Conservation (phyloP, 108 stramenopile species). For the Skeletonema menzelii region DNA sequence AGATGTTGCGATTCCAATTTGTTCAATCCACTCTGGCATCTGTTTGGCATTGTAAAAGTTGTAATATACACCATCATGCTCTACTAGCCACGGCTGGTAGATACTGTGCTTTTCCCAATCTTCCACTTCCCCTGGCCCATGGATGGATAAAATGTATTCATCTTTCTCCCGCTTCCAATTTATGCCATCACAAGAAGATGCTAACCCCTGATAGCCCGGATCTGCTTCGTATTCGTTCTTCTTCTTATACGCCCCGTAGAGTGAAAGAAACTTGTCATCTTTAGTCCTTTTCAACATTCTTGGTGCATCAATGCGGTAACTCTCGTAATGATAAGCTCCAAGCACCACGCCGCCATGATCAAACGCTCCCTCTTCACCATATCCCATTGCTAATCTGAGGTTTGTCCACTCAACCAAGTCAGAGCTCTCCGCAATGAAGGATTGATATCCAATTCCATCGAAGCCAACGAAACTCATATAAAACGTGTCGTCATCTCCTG, state of each 20-base stretch:
- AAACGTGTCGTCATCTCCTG: constrained; percentile 34
- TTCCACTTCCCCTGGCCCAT: constrained; percentile 15
- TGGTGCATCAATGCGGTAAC: constrained; percentile 31
- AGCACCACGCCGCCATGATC: constrained; percentile 45
- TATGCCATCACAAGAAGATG: constrained; percentile 38
- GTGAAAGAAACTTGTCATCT: constrained; percentile 25
- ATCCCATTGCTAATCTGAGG: constrained; percentile 40
- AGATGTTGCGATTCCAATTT: constrained; percentile 44
- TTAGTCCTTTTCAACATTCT: constrained; percentile 30
- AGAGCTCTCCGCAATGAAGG: constrained; percentile 40
- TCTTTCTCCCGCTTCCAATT: constrained; percentile 36
- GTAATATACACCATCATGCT: constrained; percentile 35
- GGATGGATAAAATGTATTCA: constrained; percentile 40
- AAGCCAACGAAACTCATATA: constrained; percentile 50
- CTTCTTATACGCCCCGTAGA: constrained; percentile 42
- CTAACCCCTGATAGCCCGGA: constrained; percentile 36
- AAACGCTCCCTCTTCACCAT: constrained; percentile 23
- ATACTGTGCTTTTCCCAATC: constrained; percentile 44
- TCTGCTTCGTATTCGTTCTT: constrained; percentile 37
- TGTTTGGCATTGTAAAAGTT: constrained; percentile 56
- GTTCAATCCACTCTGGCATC: constrained; percentile 51
- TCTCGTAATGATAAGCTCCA: constrained; percentile 43
- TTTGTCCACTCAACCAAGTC: constrained; percentile 34
- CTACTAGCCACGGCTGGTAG: constrained; percentile 47
- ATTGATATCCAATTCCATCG: constrained; percentile 38